A percentile compares a stretch with the other conserved stretches of the same genome.
These are phyloP conservation scores for Lachancea lanzarotensis DNA, from an alignment of 805 yeast species.

Conservation along the genomic window DNA sequence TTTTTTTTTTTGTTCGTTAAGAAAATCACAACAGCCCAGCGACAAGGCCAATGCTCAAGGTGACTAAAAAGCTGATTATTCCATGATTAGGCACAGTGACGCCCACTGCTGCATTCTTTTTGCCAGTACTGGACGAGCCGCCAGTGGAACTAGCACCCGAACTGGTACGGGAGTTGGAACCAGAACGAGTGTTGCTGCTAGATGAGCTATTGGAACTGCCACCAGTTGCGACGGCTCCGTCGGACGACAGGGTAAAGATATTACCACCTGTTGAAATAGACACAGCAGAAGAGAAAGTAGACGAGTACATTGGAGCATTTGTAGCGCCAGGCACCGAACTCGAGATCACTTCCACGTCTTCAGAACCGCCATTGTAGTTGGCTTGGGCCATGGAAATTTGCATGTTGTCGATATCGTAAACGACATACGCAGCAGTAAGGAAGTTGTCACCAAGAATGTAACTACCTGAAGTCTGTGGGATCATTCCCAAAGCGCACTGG, in stretches of 20 bases:
- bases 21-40: not conserved
- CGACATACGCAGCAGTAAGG: conserved; percentile 54
- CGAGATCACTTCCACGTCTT: conserved; percentile 22
- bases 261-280: conserved; percentile 25
- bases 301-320: conserved; percentile 41
- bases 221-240: not conserved
- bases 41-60: not conserved
- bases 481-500: conserved; percentile 42
- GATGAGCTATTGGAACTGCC: conserved; percentile 5
- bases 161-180: conserved; percentile 4
- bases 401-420: conserved; percentile 53
- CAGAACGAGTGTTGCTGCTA: conserved; percentile 4
- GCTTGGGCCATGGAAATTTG: conserved; percentile 54
- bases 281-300: conserved; percentile 35
- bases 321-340: conserved; percentile 42
- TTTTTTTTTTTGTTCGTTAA: no score
- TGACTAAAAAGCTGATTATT: not conserved
- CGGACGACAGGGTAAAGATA: conserved; percentile 18
- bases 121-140: not conserved
- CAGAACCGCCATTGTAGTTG: conserved; percentile 12
- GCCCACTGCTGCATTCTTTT: not conserved
- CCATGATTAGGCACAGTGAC: not conserved
- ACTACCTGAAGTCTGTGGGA: conserved; percentile 20
- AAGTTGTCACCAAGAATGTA: conserved; percentile 52
- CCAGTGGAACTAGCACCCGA: conserved; percentile 6